phyloP scores from a whole-genome alignment of 345 rosid genomes.

The Luvunga scandens region DNA sequence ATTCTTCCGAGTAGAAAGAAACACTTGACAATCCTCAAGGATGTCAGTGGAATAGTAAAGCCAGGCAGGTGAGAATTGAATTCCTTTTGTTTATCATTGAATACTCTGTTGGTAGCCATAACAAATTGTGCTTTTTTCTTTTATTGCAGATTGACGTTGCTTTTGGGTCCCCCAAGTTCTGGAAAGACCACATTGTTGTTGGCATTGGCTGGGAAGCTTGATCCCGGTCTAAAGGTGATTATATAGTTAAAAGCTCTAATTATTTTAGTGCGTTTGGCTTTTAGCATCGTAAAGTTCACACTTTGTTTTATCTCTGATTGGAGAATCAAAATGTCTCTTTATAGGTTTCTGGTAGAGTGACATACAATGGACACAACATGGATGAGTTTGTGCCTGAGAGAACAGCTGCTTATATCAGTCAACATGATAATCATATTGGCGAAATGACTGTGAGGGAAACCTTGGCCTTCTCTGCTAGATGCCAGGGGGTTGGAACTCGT shows the following conservation, averaged over 20 bases:
- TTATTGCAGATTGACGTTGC: slow-evolving; percentile 58
- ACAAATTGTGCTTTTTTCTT: neutral
- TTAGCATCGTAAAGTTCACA: neutral
- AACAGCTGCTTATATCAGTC: slow-evolving; percentile 63
- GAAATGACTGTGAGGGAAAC: slow-evolving; percentile 91
- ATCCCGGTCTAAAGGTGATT: slow-evolving; percentile 49
- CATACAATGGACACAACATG: slow-evolving; percentile 49
- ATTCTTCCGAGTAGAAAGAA: slow-evolving; percentile 49
- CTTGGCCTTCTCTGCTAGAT: slow-evolving; percentile 75
- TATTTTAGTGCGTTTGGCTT: slow-evolving; percentile 7
- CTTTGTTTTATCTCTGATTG: slow-evolving; percentile 22
- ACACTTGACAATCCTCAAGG: slow-evolving; percentile 55
- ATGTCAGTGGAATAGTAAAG: slow-evolving; percentile 64
- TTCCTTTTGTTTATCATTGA: neutral
- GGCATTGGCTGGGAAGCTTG: slow-evolving; percentile 81
- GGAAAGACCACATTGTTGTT: slow-evolving; percentile 77
- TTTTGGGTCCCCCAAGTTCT: slow-evolving; percentile 83
- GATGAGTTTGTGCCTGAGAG: slow-evolving; percentile 49
- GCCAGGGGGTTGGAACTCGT: slow-evolving; percentile 68
- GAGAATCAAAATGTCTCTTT: neutral
- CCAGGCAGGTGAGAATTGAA: slow-evolving; percentile 51
- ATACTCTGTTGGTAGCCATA: neutral
- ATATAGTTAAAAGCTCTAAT: neutral
- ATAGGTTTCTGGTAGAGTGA: slow-evolving; percentile 42
- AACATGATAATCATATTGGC: slow-evolving; percentile 73